Conservation (phyloP, 2,329 filamentous ascomycete genomes). For the Zymoseptoria passerinii region DNA sequence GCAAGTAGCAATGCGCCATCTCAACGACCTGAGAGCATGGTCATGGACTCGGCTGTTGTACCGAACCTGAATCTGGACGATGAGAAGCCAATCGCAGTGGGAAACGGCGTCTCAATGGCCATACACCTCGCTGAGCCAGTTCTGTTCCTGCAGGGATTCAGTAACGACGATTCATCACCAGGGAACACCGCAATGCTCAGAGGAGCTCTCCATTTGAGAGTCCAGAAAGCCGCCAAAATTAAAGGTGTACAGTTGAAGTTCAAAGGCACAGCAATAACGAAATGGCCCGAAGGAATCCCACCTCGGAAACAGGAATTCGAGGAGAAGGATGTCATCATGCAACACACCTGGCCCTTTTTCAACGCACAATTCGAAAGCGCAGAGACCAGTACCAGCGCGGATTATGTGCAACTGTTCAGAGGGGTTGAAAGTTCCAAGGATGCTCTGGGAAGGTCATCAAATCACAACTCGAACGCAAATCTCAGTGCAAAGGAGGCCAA, state of each 20-base stretch:
- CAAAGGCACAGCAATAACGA: constrained; percentile 73
- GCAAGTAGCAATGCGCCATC: constrained; percentile 10
- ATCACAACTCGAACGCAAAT: constrained; percentile 37
- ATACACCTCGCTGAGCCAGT: constrained; percentile 73
- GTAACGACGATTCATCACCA: constrained; percentile 56
- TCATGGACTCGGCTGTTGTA: constrained; percentile 19
- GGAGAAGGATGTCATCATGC: constrained; percentile 78
- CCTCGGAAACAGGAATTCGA: constrained; percentile 74
- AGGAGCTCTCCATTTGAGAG: constrained; percentile 70
- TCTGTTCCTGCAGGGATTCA: constrained; percentile 70
- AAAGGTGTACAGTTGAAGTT: constrained; percentile 86
- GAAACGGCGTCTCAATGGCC: constrained; percentile 65
- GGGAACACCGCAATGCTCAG: constrained; percentile 73
- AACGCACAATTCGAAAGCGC: constrained; percentile 61
- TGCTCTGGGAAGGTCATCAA: constrained; percentile 24
- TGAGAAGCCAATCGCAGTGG: constrained; percentile 67
- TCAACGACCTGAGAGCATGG: constrained; percentile 12
- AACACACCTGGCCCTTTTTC: constrained; percentile 87
- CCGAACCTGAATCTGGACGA: constrained; percentile 30
- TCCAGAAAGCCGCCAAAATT: constrained; percentile 86
- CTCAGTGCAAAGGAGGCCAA: constrained; percentile 47
- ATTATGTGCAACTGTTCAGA: constrained; percentile 52
- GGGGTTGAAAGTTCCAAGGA: constrained; percentile 29
- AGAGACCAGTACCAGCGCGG: constrained; percentile 54
- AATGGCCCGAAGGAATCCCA: constrained; percentile 94